These are phyloP conservation scores for Xylariaceae sp. DNA, from an alignment of 2,329 filamentous ascomycete genomes.

Conservation along the genomic window DNA sequence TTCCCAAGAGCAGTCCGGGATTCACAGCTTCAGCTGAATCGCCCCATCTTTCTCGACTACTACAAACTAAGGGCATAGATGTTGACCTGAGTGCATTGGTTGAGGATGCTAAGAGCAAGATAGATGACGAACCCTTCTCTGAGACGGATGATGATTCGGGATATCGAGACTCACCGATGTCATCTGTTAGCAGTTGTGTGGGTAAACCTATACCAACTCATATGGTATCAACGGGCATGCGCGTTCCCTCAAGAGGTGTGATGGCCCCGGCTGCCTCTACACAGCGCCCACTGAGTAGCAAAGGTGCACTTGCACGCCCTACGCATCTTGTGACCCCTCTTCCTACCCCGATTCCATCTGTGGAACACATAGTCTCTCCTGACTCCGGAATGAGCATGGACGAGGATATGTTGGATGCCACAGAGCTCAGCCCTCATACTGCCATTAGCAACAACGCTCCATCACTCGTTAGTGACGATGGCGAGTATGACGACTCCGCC, in stretches of 20 bases:
- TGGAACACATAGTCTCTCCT: constrained; percentile 24
- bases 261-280: constrained; percentile 47
- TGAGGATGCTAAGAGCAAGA: constrained; percentile 53
- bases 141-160: constrained; percentile 52
- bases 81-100: constrained; percentile 58
- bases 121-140: constrained; percentile 48
- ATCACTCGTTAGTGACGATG: constrained; percentile 75
- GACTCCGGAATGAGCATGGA: constrained; percentile 33
- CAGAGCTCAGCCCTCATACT: constrained; percentile 65
- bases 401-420: constrained; percentile 50
- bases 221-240: constrained; percentile 36
- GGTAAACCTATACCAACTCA: constrained; percentile 36
- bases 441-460: constrained; percentile 72
- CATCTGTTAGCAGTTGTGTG: constrained; percentile 36
- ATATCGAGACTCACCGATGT: constrained; percentile 41
- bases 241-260: constrained; percentile 55
- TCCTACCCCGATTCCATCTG: constrained; percentile 29
- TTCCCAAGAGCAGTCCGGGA: constrained; percentile 28
- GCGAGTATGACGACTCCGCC: constrained; percentile 70
- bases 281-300: constrained; percentile 53
- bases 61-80: constrained; percentile 58
- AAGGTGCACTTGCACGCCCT: constrained; percentile 41
- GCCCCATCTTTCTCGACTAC: constrained; percentile 63
- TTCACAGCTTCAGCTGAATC: constrained; percentile 56
- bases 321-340: constrained; percentile 38